phyloP scores from a whole-genome alignment of 2,329 filamentous ascomycete genomes.

The Triangularia setosa region DNA sequence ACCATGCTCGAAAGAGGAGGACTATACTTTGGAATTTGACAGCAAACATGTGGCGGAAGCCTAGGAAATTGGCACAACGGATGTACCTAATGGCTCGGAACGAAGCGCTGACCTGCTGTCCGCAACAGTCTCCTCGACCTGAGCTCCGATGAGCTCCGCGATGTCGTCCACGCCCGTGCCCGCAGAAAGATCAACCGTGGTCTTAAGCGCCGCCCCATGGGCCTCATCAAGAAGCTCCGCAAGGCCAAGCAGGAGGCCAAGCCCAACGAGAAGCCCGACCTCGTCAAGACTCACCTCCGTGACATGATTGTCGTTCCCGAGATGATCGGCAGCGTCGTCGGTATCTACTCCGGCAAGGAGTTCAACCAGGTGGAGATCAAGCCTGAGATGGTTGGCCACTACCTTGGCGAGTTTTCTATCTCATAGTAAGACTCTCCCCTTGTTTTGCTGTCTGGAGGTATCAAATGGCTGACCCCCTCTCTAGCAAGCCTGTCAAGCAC shows the following conservation, averaged over 20 bases:
- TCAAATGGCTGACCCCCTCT: slow-evolving; percentile 45
- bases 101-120: slow-evolving; percentile 18
- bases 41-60: not conserved
- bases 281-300: slow-evolving; percentile 98
- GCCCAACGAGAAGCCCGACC: slow-evolving; percentile 99
- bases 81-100: not conserved
- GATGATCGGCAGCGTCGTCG: slow-evolving; percentile 98
- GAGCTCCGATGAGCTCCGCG: slow-evolving; percentile 95
- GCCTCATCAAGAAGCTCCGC: slow-evolving; percentile 99
- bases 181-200: slow-evolving; percentile 99
- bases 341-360: slow-evolving; percentile 99
- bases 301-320: slow-evolving; percentile 99
- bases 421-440: slow-evolving; percentile 74
- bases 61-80: not conserved
- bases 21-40: not conserved
- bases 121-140: slow-evolving; percentile 87
- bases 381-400: slow-evolving; percentile 99
- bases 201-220: slow-evolving; percentile 99
- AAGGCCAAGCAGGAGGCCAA: slow-evolving; percentile 98
- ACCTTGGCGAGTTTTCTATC: slow-evolving; percentile 99
- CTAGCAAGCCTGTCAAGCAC: slow-evolving; percentile 99
- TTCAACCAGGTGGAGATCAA: slow-evolving; percentile 99
- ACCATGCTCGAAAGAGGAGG: slow-evolving; percentile 4
- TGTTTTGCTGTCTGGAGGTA: not conserved
- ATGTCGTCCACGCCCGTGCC: slow-evolving; percentile 98